Base-by-base conservation (phyloP, 1,284 basidiomycete genomes). In the Ceratobasidium sp. region DNA sequence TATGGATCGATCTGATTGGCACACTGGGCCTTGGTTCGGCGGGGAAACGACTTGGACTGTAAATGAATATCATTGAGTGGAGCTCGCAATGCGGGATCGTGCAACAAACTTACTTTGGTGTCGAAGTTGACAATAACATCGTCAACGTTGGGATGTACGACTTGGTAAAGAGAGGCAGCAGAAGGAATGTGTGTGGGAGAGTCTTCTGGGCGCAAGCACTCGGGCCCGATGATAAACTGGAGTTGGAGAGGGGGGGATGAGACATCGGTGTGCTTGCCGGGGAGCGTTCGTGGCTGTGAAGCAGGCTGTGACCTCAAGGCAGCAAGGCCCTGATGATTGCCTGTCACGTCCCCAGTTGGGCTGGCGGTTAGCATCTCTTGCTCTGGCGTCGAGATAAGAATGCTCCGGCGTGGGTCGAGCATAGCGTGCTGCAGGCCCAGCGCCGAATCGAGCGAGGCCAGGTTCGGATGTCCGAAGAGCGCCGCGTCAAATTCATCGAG, bases 1-100 rank as follows among this genome's bases (percentile, higher is more conserved):
- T 73, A 80, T 35, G 83, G 83, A 73, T 83, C 83, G 38, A 65
- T 42, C 27, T 65, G 62, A 49, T 65, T 65, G 38, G 38, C 34
- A 54, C 62, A 65, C 29, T 65, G 62, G 34, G 31, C 79, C 73
- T 52, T 79, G 74, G 65, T 76, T 72, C 65, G 45, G 32, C 65
- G 65, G 13, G 65, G 65, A 32, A 68, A 68, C n/a, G 65, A 56
- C 31, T 57, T 55, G 42, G 65, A 68, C 65, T 68, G 31, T 15
- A 42, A 25, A 31, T n/a, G 25, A 32, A 50, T 27, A 29, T n/a
- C 22, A 47, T 32, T 68, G 20, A 68, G 65, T 56, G 43, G 34
- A n/a, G 55, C 43, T 49, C 22, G 38, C 13, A 57, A 25, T 31
- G 38, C 40, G 40, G 50, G 32, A 35, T 8, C 45, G 3, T 20